Percentiles rank a stretch among this genome's conserved stretches.
Evolutionary conservation across 2,329 filamentous ascomycete genomes (phyloP).

Genomic region (Colletotrichum horii): DNA sequence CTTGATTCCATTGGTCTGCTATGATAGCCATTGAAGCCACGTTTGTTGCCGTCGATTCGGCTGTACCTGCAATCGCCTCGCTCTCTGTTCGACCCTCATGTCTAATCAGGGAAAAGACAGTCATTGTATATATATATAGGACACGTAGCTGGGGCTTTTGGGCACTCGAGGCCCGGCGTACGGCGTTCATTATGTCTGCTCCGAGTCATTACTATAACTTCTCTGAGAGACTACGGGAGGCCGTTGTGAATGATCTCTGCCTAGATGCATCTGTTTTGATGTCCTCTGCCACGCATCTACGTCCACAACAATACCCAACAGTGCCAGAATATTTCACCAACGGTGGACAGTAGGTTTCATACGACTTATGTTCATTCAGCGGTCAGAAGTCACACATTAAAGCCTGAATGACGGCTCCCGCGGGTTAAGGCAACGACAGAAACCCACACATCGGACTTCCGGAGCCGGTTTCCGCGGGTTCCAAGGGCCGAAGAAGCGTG

Average conservation of each 20-base stretch:
- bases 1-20: fast-evolving
- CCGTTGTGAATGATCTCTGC: not conserved
- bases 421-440: not conserved
- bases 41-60: not conserved
- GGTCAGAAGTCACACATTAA: not conserved
- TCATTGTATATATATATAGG: not conserved
- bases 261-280: not conserved
- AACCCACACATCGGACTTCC: not conserved
- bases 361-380: not conserved
- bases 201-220: not conserved
- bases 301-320: too few species aligned
- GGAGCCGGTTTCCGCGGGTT: not conserved
- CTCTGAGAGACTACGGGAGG: not conserved
- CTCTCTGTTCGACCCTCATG: not conserved
- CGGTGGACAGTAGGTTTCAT: not conserved
- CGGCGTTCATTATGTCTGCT: not conserved
- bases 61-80: not conserved
- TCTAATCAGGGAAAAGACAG: fast-evolving
- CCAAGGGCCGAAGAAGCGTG: not conserved
- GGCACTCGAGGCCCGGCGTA: not conserved
- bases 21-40: not conserved
- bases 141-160: not conserved
- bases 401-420: not conserved
- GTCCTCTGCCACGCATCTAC: not conserved
- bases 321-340: not conserved